phyloP scores from a whole-genome alignment of 176 grass and related monocot species.

The Triticum urartu region DNA sequence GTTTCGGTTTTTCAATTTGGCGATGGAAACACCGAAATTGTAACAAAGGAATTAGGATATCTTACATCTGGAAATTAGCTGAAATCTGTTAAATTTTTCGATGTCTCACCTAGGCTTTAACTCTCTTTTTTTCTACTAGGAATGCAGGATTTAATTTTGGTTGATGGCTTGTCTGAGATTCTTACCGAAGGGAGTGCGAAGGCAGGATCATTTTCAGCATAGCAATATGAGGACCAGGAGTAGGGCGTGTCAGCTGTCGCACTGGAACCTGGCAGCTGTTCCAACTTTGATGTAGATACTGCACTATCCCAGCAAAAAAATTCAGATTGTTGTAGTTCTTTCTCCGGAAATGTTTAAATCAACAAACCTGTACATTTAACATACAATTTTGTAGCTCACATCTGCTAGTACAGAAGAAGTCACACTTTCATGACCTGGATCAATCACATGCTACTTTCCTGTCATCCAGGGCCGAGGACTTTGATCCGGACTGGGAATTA shows the following conservation, averaged over 20 bases:
- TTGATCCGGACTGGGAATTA: neutral
- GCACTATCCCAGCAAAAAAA: neutral
- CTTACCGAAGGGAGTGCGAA: neutral
- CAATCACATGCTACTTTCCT: neutral
- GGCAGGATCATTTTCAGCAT: slow-evolving; percentile 31
- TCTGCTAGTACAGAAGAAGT: neutral
- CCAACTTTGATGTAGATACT: slow-evolving; percentile 40
- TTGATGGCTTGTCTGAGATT: slow-evolving; percentile 26
- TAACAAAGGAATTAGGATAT: neutral
- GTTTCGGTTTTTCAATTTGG: neutral
- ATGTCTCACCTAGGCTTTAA: neutral
- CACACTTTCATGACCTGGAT: neutral
- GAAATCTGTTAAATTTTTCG: neutral
- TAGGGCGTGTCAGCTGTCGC: neutral
- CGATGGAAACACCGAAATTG: neutral
- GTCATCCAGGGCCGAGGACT: neutral
- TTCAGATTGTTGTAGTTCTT: neutral
- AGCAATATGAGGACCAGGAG: slow-evolving; percentile 22
- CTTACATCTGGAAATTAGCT: neutral
- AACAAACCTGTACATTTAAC: neutral
- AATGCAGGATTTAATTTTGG: slow-evolving; percentile 34
- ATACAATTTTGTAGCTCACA: neutral
- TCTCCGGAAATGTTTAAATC: neutral
- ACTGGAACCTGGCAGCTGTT: slow-evolving; percentile 4
- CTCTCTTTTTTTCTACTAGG: neutral